Evolutionary conservation across 495 filamentous ascomycete species (phyloP).

Genomic region (Penicillium lagena): DNA sequence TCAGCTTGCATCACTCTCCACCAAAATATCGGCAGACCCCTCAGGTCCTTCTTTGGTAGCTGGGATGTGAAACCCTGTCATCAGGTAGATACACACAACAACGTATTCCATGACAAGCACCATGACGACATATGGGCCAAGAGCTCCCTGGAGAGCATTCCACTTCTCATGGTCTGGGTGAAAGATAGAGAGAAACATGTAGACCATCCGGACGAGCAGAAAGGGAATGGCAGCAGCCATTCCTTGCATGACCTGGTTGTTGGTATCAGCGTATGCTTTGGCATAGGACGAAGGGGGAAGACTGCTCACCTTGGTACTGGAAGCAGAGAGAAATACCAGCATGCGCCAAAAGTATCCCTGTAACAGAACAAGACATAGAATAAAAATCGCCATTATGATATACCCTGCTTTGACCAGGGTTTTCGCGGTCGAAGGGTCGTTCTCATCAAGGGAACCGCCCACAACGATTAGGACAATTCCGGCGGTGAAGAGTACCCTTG

Average conservation of each 20-base stretch:
- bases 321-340: conserved; percentile 2
- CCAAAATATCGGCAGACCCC: too few relatives aligned
- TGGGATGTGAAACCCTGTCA: conserved; percentile 17
- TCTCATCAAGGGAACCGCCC: conserved; percentile 18
- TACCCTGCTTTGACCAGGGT: conserved; percentile 23
- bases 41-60: too few relatives aligned
- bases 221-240: conserved; percentile 20
- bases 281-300: background rate
- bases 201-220: conserved; percentile 21
- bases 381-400: conserved; percentile 16
- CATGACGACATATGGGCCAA: conserved; percentile 23
- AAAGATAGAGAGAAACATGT: conserved; percentile 20
- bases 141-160: conserved; percentile 13
- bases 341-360: conserved; percentile 16
- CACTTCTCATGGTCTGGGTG: conserved; percentile 10
- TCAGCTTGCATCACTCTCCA: too few relatives aligned
- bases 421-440: conserved; percentile 7
- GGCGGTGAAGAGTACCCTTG: conserved; percentile 17
- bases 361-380: conserved; percentile 12
- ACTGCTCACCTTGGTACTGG: conserved; percentile 7
- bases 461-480: conserved; percentile 17
- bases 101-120: conserved; percentile 24
- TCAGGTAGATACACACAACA: conserved; percentile 21
- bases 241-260: conserved; percentile 8
- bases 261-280: too few relatives aligned